These are phyloP conservation scores for Melocanna baccifera DNA, from an alignment of 176 grass and related monocot genomes.

Conservation along the genomic window DNA sequence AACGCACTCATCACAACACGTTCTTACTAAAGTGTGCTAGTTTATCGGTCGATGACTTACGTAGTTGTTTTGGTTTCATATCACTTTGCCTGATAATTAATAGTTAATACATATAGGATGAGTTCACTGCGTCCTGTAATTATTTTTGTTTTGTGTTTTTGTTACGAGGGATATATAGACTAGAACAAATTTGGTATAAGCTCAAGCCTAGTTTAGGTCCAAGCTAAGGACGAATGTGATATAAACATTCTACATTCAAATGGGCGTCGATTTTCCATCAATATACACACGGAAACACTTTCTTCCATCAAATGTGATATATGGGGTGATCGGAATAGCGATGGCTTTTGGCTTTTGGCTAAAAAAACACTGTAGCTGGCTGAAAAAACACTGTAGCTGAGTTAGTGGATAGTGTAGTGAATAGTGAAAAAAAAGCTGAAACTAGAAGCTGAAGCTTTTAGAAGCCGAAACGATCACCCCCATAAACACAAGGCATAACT, in stretches of 20 bases:
- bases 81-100: background rate
- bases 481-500: background rate
- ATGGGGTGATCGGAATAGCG: too few relatives aligned
- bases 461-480: too few relatives aligned
- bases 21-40: background rate
- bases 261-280: too few relatives aligned
- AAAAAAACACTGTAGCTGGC: too few relatives aligned
- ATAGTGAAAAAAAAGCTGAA: too few relatives aligned
- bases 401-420: too few relatives aligned
- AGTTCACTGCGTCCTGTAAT: background rate
- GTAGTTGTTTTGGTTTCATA: background rate
- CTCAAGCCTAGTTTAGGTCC: background rate
- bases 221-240: too few relatives aligned
- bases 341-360: too few relatives aligned
- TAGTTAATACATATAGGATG: too few relatives aligned
- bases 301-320: background rate
- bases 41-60: background rate
- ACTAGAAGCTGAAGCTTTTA: too few relatives aligned
- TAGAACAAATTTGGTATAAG: background rate
- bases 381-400: too few relatives aligned
- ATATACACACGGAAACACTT: background rate
- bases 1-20: background rate
- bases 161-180: background rate
- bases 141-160: background rate
- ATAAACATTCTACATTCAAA: too few relatives aligned